Evolutionary conservation across 73 alveolate genomes (phyloP), one percentile per base, ranked within the genome.

Genomic region (Symbiodinium natans): DNA sequence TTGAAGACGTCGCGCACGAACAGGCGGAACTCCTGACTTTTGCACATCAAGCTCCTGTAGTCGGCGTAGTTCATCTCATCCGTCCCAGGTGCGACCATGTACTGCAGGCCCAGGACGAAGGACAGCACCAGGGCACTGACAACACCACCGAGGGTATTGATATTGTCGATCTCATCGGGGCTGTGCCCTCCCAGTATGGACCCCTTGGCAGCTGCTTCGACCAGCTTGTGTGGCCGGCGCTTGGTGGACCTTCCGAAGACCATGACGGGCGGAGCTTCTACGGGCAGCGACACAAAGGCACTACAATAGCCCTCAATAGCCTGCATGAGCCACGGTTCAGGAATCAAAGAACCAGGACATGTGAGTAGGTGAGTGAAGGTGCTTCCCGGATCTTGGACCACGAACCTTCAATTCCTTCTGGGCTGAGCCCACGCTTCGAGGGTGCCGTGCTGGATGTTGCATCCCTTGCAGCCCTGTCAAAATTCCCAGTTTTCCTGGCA

Each of bases 51-150:
- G 89, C 97, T 90, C 31, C 97, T 42, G 56, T 59, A 90, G 56
- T 90, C 97, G 38, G 97, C 97, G n/a, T 41, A 73, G 33, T 73
- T 48, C 97, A 90, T 90, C 59, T 90, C 97, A 2, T 87, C 95
- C 31, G 95, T 87, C 27, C 89, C 86, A 21, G 97, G 97, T 2
- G 89, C 97, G 39, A 90, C 88, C 97, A 90, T 90, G 97, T 90
- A 90, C 56, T 90, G 97, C 89, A 90, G 52, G 75, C 97, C 97
- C 89, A 90, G 71, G 36, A 90, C 97, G 31, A 90, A 90, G 97
- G 97, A 40, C 56, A 90, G 40, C 2, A 85, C 86, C 88, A 90
- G 15, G 38, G 97, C 97, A 34, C 63, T 33, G 27, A 71, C 98
- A 54, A 92, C 89, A 23, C 98, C 98, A 2, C 89, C 90, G 21